phyloP scores from a whole-genome alignment of 805 yeast species.

The Saccharomycopsis amapae region DNA sequence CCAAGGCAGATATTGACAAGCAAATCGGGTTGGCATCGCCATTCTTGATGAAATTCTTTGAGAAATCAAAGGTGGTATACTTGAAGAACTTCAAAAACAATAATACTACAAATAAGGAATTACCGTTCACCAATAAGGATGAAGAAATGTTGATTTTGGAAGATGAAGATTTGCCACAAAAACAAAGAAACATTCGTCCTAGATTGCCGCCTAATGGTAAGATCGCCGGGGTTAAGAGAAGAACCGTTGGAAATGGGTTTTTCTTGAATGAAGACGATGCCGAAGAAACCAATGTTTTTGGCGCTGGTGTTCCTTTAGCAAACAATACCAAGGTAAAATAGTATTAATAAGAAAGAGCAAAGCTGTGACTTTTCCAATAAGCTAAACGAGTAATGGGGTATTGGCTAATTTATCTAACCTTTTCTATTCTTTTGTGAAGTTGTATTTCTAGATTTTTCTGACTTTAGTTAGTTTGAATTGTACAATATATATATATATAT shows the following conservation, averaged over 20 bases:
- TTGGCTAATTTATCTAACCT: no score
- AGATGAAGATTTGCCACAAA: constrained; percentile 80
- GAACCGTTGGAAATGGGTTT: constrained; percentile 45
- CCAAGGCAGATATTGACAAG: constrained; percentile 41
- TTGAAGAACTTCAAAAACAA: constrained; percentile 39
- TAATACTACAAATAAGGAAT: constrained; percentile 29
- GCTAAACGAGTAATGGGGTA: no score
- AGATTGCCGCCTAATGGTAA: constrained; percentile 89
- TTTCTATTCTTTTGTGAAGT: no score
- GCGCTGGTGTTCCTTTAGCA: no score
- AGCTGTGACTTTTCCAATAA: no score
- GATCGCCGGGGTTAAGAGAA: constrained; percentile 64
- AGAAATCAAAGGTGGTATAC: constrained; percentile 36
- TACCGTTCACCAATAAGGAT: constrained; percentile 24
- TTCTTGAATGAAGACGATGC: constrained; percentile 37
- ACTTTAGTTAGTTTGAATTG: no score
- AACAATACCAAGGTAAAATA: no score
- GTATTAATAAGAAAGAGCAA: no score
- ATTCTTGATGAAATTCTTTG: constrained; percentile 38
- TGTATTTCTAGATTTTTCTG: no score
- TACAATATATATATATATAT: no score
- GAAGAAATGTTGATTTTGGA: constrained; percentile 42
- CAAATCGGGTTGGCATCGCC: constrained; percentile 56
- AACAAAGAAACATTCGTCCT: constrained; percentile 65
- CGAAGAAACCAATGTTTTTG: no score